Evolutionary conservation across 179 eudicot genomes (phyloP).

Genomic region (Silene coronaria): DNA sequence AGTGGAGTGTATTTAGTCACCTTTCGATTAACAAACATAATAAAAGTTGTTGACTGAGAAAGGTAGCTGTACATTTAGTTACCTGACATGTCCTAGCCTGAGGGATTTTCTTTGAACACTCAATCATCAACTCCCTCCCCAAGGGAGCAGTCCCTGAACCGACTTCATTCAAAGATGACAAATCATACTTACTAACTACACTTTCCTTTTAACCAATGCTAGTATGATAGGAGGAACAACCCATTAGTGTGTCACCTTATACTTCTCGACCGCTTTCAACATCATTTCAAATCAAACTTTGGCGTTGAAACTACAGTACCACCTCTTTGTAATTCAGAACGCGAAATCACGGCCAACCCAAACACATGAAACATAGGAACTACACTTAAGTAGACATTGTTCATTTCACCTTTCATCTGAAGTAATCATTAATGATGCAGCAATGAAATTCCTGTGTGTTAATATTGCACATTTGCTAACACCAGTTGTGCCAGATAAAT

Average conservation of each 20-base stretch:
- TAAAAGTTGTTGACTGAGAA: not conserved
- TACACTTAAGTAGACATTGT: constrained; percentile 44
- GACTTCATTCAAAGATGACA: constrained; percentile 49
- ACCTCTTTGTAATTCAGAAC: constrained; percentile 47
- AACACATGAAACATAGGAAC: constrained; percentile 71
- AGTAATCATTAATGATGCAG: constrained; percentile 42
- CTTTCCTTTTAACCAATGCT: constrained; percentile 50
- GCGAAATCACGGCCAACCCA: constrained; percentile 43
- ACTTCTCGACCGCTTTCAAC: constrained; percentile 34
- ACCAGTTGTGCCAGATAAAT: constrained; percentile 80
- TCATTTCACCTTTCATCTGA: constrained; percentile 44
- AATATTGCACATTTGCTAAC: constrained; percentile 57
- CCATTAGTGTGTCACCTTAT: constrained; percentile 46
- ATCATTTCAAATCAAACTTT: constrained; percentile 50
- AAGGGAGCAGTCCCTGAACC: constrained; percentile 86
- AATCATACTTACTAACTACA: constrained; percentile 44
- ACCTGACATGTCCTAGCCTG: constrained; percentile 42
- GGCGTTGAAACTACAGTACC: constrained; percentile 44
- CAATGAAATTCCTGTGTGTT: constrained; percentile 53
- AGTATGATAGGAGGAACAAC: constrained; percentile 64
- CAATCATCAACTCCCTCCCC: constrained; percentile 49
- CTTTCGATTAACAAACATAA: not conserved
- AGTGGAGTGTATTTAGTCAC: not conserved
- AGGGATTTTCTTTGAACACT: constrained; percentile 40
- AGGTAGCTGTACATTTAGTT: not conserved